These are phyloP conservation scores for Theobroma cacao DNA, from an alignment of 345 rosid species.

Conservation along the genomic window DNA sequence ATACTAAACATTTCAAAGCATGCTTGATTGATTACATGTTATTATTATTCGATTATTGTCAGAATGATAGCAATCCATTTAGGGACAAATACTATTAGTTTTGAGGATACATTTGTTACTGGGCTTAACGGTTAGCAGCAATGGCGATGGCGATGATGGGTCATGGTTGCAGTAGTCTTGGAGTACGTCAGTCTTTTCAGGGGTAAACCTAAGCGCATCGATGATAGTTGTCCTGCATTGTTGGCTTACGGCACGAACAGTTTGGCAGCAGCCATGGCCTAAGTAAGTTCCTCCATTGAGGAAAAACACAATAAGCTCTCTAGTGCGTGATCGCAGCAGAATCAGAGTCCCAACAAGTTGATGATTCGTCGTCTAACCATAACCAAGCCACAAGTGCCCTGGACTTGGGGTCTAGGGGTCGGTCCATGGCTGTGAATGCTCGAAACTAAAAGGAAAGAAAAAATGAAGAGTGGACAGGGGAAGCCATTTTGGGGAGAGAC, in stretches of 20 bases:
- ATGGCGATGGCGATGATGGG: neutral
- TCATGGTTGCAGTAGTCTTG: conserved; percentile 42
- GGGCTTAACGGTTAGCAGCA: neutral
- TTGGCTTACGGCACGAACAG: conserved; percentile 27
- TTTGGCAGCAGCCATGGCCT: conserved; percentile 42
- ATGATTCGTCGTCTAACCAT: conserved; percentile 13
- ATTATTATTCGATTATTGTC: no score
- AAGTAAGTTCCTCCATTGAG: conserved; percentile 42
- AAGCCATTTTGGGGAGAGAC: no score
- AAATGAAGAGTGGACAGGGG: no score
- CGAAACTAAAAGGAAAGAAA: no score
- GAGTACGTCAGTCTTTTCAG: conserved; percentile 37
- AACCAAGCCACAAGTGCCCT: conserved; percentile 13
- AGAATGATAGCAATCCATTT: no score
- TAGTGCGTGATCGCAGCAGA: conserved; percentile 43
- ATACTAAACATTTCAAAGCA: no score
- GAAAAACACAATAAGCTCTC: conserved; percentile 44
- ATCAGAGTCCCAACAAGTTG: conserved; percentile 49
- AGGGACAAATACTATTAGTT: no score
- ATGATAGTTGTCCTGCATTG: conserved; percentile 49
- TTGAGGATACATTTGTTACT: neutral
- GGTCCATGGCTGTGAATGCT: neutral
- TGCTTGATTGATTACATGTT: no score
- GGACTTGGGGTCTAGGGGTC: neutral
- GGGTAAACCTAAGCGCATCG: conserved; percentile 34